Base-by-base conservation (phyloP, 177 flowering plant species). In the Tripterygium wilfordii region DNA sequence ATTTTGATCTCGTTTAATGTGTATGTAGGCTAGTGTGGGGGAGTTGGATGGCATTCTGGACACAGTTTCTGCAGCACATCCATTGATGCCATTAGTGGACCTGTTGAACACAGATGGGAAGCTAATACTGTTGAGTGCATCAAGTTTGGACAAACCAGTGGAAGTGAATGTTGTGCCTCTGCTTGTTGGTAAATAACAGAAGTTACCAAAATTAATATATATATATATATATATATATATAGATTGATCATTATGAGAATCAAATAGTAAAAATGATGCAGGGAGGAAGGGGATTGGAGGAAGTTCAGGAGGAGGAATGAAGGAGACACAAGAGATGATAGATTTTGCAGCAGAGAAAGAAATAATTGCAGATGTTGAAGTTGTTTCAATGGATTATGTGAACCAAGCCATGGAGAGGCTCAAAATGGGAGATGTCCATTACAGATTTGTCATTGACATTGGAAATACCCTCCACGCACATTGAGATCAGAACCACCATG, bases 241-340 rank as follows among this genome's bases (percentile, higher is more conserved):
- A n/a, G n/a, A n/a, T n/a, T n/a, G n/a, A n/a, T n/a, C n/a, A n/a
- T n/a, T 5, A 3, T 32, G 3, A n/a, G 2, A 5, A 3, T 4
- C 3, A 10, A 32, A 32, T 4, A n/a, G n/a, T n/a, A n/a, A n/a
- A 32, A 5, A 32, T 3, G 3, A 3, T 32, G 16, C 55, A 65
- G 70, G 65, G 35, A 58, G 70, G 54, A 69, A 65, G 45, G 17
- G 48, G 12, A 48, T 65, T 24, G 67, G 26, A 0, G 74, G 74
- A 3, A 58, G 64, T 29, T 0, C n/a, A 5, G 28, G 29, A 3
- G 74, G 70, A 17, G 74, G 70, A 9, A 27, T 61, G 37, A 63
- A 66, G 20, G 71, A 70, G 59, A 70, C 66, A 0, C 71, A 70
- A 46, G 74, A 69, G 58, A 70, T 70, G 75, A 39, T 70, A 1